Percentiles rank a stretch among this genome's conserved stretches.
phyloP scores from a whole-genome alignment of 306 rosid genomes.

The Vigna nakashimae region DNA sequence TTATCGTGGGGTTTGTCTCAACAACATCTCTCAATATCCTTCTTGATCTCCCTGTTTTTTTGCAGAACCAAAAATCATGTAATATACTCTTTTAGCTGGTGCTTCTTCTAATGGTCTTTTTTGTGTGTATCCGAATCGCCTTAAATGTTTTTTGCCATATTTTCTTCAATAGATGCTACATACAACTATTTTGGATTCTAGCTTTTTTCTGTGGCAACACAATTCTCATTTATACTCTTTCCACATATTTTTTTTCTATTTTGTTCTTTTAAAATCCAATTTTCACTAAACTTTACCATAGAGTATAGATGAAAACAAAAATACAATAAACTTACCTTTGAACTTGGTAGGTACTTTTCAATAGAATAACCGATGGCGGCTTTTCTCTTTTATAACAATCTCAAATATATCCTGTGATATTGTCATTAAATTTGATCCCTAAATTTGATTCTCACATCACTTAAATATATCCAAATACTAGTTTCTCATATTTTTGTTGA shows the following conservation, averaged over 20 bases:
- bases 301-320: neutral
- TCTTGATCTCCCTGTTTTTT: neutral
- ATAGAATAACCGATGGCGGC: neutral
- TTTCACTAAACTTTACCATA: neutral
- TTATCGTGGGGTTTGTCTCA: neutral
- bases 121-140: neutral
- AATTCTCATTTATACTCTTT: neutral
- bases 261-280: neutral
- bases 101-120: neutral
- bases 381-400: neutral
- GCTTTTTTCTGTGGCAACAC: neutral
- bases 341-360: neutral
- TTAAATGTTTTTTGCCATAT: neutral
- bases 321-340: neutral
- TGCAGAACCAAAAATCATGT: neutral
- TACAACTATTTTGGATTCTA: neutral
- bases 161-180: neutral
- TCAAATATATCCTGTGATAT: too few relatives aligned
- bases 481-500: constrained; percentile 15
- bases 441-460: neutral
- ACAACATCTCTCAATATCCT: neutral
- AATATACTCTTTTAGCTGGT: neutral
- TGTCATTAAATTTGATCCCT: neutral
- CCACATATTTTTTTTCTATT: too few relatives aligned
- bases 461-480: constrained; percentile 17